Evolutionary conservation across 345 rosid species (phyloP).

Genomic region (Cardamine chenopodiifolia): DNA sequence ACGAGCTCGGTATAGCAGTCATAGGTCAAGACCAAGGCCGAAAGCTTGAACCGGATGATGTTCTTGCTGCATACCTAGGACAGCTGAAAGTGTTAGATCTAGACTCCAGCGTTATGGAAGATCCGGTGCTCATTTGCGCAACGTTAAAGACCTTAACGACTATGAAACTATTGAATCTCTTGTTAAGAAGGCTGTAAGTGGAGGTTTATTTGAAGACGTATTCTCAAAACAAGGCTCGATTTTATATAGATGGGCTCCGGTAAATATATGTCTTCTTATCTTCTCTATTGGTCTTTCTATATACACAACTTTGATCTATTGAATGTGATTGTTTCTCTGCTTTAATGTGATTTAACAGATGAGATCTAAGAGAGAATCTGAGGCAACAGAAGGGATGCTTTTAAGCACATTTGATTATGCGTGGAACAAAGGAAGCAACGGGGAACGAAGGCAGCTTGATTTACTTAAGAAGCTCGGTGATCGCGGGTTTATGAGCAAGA

Average conservation of each 20-base stretch:
- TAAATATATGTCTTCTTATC: slow-evolving; percentile 34
- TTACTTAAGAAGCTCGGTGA: slow-evolving; percentile 57
- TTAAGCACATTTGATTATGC: slow-evolving; percentile 79
- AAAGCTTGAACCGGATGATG: slow-evolving; percentile 48
- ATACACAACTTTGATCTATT: not conserved
- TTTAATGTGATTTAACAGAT: slow-evolving; percentile 45
- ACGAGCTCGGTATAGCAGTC: slow-evolving; percentile 67
- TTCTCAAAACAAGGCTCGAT: slow-evolving; percentile 57
- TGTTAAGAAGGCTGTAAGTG: slow-evolving; percentile 30
- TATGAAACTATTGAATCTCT: slow-evolving; percentile 25
- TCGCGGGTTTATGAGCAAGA: slow-evolving; percentile 40
- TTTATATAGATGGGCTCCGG: slow-evolving; percentile 81
- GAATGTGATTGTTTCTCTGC: not conserved
- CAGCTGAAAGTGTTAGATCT: slow-evolving; percentile 71
- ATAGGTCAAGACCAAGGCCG: slow-evolving; percentile 38
- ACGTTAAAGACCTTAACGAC: slow-evolving; percentile 25
- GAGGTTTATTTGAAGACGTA: slow-evolving; percentile 55
- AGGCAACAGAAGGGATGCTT: slow-evolving; percentile 59
- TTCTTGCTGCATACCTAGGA: slow-evolving; percentile 69
- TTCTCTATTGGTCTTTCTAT: not conserved
- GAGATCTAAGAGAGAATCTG: slow-evolving; percentile 64
- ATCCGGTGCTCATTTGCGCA: slow-evolving; percentile 68
- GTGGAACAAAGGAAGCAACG: slow-evolving; percentile 87
- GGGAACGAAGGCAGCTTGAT: slow-evolving; percentile 62
- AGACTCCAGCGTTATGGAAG: slow-evolving; percentile 84